phyloP scores from a whole-genome alignment of 139 green algal genomes.

The Chlorella sorokiniana region DNA sequence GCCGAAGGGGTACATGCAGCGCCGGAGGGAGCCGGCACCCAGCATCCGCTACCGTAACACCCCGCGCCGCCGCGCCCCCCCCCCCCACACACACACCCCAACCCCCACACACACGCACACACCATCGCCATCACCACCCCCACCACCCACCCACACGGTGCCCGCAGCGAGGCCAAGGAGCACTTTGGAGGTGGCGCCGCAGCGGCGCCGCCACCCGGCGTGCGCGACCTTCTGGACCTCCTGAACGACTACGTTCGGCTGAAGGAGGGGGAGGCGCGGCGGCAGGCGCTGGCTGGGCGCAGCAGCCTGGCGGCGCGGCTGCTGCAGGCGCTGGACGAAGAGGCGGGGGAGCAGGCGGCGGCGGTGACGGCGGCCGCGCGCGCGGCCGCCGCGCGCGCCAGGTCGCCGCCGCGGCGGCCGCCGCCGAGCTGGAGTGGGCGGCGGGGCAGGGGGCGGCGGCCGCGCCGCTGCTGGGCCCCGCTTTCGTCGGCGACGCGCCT shows the following conservation, averaged over 20 bases:
- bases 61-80: too few species aligned
- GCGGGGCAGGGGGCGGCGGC: background rate
- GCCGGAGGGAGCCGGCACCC: too few species aligned
- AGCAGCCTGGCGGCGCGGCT: background rate
- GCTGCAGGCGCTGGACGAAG: background rate
- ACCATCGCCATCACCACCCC: too few species aligned
- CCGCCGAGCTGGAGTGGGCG: background rate
- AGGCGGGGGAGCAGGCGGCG: background rate
- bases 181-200: background rate
- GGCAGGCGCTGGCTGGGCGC: slow-evolving; percentile 1
- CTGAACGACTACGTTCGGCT: slow-evolving; percentile 22
- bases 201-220: background rate
- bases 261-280: slow-evolving; percentile 1
- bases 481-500: too few species aligned
- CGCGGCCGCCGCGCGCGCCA: background rate
- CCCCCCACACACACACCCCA: too few species aligned
- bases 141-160: background rate
- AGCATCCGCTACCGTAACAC: too few species aligned
- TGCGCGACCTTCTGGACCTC: background rate
- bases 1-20: too few species aligned
- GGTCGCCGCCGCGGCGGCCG: background rate
- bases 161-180: slow-evolving; percentile 10
- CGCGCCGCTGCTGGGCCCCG: background rate
- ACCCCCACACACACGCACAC: too few species aligned
- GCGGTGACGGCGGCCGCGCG: background rate